Base-by-base conservation (phyloP, 345 rosid species). In the Populus simonii region DNA sequence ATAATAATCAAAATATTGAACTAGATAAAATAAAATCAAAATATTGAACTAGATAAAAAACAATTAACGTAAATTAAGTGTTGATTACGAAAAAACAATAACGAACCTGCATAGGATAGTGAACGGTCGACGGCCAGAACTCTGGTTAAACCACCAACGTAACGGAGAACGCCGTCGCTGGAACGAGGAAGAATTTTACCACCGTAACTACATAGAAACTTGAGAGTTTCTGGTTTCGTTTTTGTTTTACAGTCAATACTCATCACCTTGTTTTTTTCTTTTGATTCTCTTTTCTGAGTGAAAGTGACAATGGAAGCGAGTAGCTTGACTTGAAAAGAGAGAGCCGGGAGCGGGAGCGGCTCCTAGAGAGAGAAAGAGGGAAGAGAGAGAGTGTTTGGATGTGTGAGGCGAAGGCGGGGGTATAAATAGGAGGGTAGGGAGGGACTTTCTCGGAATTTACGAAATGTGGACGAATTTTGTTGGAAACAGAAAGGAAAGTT, bases 171-270 rank as follows among this genome's bases (percentile, higher is more conserved):
- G 35, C 96, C 94, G 84, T 93, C 97, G 5, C 80, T 59, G 27
- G 87, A 83, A 68, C 99, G 98, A 39, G 88, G 98, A 15, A 77
- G 70, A 55, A 96, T 92, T 84, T 66, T 89, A 8, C 99, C 98
- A 61, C 89, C 89, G 47, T 96, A 96, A 78, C 97, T 96, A 81
- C 97, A 93, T 16, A 96, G 88, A 74, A 93, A 92, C 87, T 96
- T 96, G 47, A 92, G 74, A 62, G 73, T 59, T 11, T 55, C 70
- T 0, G 74, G 0, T 66, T 13, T 70, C 17, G 18, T 78, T 36
- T 66, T 70, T 10, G 81, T 33, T 55, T 79, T 67, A 13, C 39
- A 25, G 6, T 68, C 72, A 25, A 10, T 43, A 43, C 66, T 69
- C 76, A 80, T 66, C 75, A 80, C 84, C 87, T 85, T 85, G 61